Conservation (phyloP, 306 rosid genomes). For the Echinosophora koreensis region DNA sequence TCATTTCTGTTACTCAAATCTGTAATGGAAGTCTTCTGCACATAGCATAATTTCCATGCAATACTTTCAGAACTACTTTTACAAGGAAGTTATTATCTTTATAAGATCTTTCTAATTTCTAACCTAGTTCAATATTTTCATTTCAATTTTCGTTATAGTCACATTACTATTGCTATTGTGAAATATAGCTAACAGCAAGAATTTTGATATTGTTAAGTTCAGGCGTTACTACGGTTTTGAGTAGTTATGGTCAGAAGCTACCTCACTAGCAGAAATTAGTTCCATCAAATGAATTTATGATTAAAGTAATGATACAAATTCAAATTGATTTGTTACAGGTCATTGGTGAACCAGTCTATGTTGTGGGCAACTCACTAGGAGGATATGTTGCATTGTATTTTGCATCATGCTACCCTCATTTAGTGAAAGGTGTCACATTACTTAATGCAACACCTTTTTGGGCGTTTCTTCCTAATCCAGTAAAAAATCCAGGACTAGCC, state of each 20-base stretch:
- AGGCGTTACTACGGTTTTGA: neutral
- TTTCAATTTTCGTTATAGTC: no score
- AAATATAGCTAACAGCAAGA: neutral
- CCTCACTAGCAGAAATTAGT: neutral
- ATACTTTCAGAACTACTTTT: neutral
- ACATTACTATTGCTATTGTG: neutral
- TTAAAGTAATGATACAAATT: constrained; percentile 30
- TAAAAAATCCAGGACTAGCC: constrained; percentile 73
- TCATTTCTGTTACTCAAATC: neutral
- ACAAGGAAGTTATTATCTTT: neutral
- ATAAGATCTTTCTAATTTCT: neutral
- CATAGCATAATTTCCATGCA: neutral
- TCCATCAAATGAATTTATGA: neutral
- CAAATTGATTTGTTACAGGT: constrained; percentile 61
- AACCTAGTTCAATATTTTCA: constrained; percentile 4
- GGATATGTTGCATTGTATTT: constrained; percentile 94
- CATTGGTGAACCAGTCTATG: constrained; percentile 89
- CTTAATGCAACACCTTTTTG: constrained; percentile 98
- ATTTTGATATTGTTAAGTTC: constrained; percentile 9
- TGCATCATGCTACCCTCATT: constrained; percentile 85
- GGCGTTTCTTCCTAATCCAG: constrained; percentile 91
- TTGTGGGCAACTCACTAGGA: constrained; percentile 93
- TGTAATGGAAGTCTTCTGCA: neutral
- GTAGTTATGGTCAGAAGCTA: neutral
- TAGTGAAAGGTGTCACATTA: constrained; percentile 93